Base-by-base conservation (phyloP, 2,329 filamentous ascomycete species). In the Hymenoscyphus fraxineus region DNA sequence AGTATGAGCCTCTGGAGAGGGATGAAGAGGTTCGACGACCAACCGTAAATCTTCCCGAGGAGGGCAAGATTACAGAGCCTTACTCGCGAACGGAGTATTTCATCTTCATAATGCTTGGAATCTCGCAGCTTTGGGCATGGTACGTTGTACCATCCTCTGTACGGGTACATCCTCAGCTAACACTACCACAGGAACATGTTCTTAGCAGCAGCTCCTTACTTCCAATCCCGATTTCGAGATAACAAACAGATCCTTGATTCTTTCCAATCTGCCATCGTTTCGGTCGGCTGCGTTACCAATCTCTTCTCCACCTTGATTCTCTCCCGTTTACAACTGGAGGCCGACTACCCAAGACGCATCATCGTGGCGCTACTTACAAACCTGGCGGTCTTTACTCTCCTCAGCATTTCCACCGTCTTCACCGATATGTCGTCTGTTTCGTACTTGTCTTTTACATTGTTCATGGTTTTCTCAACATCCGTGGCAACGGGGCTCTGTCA, bases 121-220 rank as follows among this genome's bases (percentile, higher is more conserved):
- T 97, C 64, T 91, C 93, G 61, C 98, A 98, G 95, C 83, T 98
- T 56, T 98, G 94, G 94, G 93, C 94, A 63, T 98, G 94, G 94
- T 96, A 85, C 71, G 85, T 9, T 4, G 61, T 56, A 19, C 67
- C 71, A 58, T 73, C 15, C 27, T 19, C 41, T n/a, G 3, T 32
- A n/a, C 10, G 35, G 12, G 15, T 16, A 41, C 47, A 9, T 12
- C 7, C 41, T 7, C 41, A 58, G 22, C 66, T 69, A 59, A 71
- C 56, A 15, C 27, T 13, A 22, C n/a, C n/a, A 16, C 70, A 94
- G 92, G 92, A 98, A 98, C 80, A 97, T 97, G 94, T 97, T 98
- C 77, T 86, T 98, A 71, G 94, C 95, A 57, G 93, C 94, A 9
- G 92, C 92, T 1, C 92, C 94, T 4, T 98, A 98, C 81, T 97